A percentile compares a stretch with the other conserved stretches of the same genome.
phyloP scores from a whole-genome alignment of 768 basidiomycete genomes.

The Suillus lakei region DNA sequence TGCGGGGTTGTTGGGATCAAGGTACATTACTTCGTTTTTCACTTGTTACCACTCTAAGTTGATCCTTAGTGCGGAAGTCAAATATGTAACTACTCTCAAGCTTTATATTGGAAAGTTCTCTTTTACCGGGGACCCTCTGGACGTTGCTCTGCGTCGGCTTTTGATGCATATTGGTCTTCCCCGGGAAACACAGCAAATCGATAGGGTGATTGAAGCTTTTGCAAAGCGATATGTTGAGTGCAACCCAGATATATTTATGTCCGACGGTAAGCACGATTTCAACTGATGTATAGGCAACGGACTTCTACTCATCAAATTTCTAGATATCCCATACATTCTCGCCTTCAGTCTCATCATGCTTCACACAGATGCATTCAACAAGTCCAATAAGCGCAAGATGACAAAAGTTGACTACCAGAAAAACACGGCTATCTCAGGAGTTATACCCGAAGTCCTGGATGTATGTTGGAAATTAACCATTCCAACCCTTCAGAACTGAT shows the following conservation, averaged over 20 bases:
- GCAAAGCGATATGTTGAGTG: conserved; percentile 82
- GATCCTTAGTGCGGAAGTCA: conserved; percentile 63
- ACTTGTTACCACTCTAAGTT: conserved; percentile 14
- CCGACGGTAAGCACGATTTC: conserved; percentile 59
- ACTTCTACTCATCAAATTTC: conserved; percentile 3
- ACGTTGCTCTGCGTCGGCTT: conserved; percentile 87
- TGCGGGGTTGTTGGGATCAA: conserved; percentile 79
- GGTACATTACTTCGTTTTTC: conserved; percentile 47
- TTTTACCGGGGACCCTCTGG: conserved; percentile 81
- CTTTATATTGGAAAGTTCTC: conserved; percentile 78
- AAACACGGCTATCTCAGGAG: conserved; percentile 88
- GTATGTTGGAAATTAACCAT: conserved; percentile 48
- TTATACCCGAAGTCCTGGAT: conserved; percentile 82
- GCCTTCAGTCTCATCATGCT: conserved; percentile 99
- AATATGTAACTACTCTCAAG: conserved; percentile 70
- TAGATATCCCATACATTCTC: conserved; percentile 94
- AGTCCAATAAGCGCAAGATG: conserved; percentile 98
- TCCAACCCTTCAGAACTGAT: neutral
- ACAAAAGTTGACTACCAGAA: conserved; percentile 91
- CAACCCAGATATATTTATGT: conserved; percentile 80
- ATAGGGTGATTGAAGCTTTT: conserved; percentile 96
- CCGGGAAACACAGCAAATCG: conserved; percentile 97
- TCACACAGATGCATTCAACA: conserved; percentile 98
- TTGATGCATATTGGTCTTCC: conserved; percentile 93
- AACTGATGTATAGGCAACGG: neutral